Evolutionary conservation across 2,329 filamentous ascomycete genomes (phyloP), one percentile per base, ranked within the genome.

Genomic region (Ceratocystis lukuohia): DNA sequence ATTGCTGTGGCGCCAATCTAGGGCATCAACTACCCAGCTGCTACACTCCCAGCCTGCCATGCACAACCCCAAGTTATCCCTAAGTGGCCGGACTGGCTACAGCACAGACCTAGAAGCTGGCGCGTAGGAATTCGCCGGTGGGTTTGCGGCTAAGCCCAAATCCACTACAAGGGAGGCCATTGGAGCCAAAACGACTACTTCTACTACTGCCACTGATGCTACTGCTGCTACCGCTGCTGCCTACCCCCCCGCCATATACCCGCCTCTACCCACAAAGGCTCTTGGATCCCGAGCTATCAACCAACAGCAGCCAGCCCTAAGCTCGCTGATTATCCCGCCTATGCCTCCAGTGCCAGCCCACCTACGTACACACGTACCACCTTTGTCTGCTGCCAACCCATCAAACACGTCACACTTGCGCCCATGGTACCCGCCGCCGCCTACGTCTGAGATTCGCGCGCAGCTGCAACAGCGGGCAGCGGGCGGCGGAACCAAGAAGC

Each of bases 1-100:
- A 66, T 84, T 84, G 70, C 77, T 90, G 48, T 88, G 85, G 83
- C 80, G 82, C 69, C 22, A 15, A 15, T 22, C n/a, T 8, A 65
- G 30, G 17, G 1, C 30, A 17, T 33, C 28, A 8, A 50, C 53
- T 69, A 45, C 59, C 62, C 66, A 46, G 44, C 62, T 59, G 10
- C 33, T 44, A 25, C 25, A 65, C 6, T n/a, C 61, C 25, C 20
- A 65, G 48, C 63, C 63, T 20, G 33, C 53, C 15, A 57, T 59
- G 64, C 64, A 15, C 41, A 61, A 44, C 41, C 41, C 41, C 53
- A 48, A 57, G 53, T 28, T 44, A 8, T 37, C 46, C 25, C 45
- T 28, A 15, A n/a, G 22, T 48, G 30, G 53, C 64, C 61, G 64
- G 22, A 61, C 56, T 37, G 56, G 61, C 53, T 61, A 41, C 8